These are phyloP conservation scores for Rubus parviflorus DNA, from an alignment of 306 rosid genomes.

Conservation along the genomic window DNA sequence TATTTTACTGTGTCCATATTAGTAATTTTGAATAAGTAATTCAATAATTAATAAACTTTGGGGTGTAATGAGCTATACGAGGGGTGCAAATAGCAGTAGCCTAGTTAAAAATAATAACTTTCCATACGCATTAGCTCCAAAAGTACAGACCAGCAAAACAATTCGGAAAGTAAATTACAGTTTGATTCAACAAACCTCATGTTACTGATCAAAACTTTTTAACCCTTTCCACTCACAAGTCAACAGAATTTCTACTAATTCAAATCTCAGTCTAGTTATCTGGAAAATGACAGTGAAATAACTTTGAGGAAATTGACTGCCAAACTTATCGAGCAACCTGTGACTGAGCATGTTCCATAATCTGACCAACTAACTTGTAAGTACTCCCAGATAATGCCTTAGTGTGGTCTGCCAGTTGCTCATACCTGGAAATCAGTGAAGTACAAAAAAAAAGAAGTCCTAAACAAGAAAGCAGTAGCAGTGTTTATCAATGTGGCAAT, in stretches of 20 bases:
- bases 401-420: constrained; percentile 86
- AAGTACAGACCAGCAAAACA: neutral
- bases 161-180: neutral
- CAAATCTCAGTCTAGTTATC: neutral
- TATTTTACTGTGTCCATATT: too few species aligned
- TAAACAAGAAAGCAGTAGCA: neutral
- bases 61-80: too few species aligned
- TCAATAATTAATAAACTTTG: too few species aligned
- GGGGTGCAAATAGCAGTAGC: too few species aligned
- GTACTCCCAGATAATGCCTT: constrained; percentile 77
- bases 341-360: constrained; percentile 64
- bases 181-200: neutral
- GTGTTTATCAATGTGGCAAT: constrained; percentile 8
- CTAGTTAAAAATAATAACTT: neutral
- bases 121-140: neutral
- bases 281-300: neutral
- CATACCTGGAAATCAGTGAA: constrained; percentile 56
- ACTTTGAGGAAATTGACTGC: constrained; percentile 15
- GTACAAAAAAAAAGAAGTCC: neutral
- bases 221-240: neutral
- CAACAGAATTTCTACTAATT: neutral
- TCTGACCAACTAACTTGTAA: constrained; percentile 67
- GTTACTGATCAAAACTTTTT: neutral
- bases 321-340: constrained; percentile 56
- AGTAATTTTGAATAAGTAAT: too few species aligned